Evolutionary conservation across 148 eudicot species (phyloP).

Genomic region (Rhododendron vialii): DNA sequence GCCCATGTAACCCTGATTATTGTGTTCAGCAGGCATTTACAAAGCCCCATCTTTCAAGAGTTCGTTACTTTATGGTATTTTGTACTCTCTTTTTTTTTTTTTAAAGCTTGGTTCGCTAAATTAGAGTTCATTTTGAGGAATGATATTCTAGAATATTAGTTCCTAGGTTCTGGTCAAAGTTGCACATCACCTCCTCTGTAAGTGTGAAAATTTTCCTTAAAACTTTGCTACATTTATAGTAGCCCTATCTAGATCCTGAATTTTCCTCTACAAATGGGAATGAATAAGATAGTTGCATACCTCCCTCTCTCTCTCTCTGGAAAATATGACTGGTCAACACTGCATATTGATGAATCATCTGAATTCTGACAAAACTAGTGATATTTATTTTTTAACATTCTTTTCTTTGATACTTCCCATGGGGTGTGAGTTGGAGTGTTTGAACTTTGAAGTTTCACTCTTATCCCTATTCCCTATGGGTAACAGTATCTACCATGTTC

Average conservation of each 20-base stretch:
- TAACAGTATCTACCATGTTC: neutral
- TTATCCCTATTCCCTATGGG: neutral
- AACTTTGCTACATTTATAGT: neutral
- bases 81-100: neutral
- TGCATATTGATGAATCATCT: neutral
- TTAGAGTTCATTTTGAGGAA: neutral
- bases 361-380: neutral
- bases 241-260: neutral
- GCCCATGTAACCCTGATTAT: neutral
- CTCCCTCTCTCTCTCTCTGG: neutral
- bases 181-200: neutral
- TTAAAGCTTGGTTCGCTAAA: neutral
- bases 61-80: neutral
- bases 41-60: neutral
- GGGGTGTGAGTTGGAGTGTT: neutral
- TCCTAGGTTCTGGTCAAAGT: neutral
- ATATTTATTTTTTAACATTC: neutral
- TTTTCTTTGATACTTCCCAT: neutral
- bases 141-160: neutral
- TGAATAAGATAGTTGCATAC: neutral
- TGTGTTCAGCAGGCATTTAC: neutral
- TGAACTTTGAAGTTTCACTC: neutral
- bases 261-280: neutral
- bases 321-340: neutral
- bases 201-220: neutral